Conservation (phyloP, 2,329 filamentous ascomycete species). For the Hypoxylon sp. region DNA sequence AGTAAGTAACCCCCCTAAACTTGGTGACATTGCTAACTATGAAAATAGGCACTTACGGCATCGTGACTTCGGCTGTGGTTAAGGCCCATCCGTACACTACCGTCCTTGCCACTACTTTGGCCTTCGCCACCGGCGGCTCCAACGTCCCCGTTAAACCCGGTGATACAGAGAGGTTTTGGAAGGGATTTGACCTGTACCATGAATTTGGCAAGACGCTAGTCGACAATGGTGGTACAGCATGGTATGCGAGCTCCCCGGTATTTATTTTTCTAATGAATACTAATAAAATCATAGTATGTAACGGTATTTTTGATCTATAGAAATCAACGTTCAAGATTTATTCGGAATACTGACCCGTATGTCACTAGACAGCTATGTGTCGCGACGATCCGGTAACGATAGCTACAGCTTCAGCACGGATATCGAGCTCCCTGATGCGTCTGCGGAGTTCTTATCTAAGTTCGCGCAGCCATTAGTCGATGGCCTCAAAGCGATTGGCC, state of each 20-base stretch:
- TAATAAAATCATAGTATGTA: slow-evolving; percentile 33
- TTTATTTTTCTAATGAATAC: slow-evolving; percentile 10
- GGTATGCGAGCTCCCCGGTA: slow-evolving; percentile 12
- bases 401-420: slow-evolving; percentile 54
- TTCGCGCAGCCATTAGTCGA: slow-evolving; percentile 56
- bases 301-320: background rate
- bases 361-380: slow-evolving; percentile 53
- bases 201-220: slow-evolving; percentile 54
- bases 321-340: background rate
- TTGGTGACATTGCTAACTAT: slow-evolving; percentile 1
- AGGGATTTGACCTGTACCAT: slow-evolving; percentile 55
- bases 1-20: slow-evolving; percentile 39
- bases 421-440: slow-evolving; percentile 55
- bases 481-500: slow-evolving; percentile 53
- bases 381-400: slow-evolving; percentile 45
- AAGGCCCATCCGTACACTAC: slow-evolving; percentile 50
- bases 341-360: slow-evolving; percentile 6
- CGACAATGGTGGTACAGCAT: slow-evolving; percentile 56
- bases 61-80: slow-evolving; percentile 53
- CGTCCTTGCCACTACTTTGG: slow-evolving; percentile 45
- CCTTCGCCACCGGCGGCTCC: slow-evolving; percentile 38
- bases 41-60: slow-evolving; percentile 50
- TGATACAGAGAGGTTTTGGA: slow-evolving; percentile 51
- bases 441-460: slow-evolving; percentile 40
- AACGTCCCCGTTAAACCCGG: slow-evolving; percentile 26